Conservation (phyloP, 73 alveolate genomes). For the Halteria grandinella region DNA sequence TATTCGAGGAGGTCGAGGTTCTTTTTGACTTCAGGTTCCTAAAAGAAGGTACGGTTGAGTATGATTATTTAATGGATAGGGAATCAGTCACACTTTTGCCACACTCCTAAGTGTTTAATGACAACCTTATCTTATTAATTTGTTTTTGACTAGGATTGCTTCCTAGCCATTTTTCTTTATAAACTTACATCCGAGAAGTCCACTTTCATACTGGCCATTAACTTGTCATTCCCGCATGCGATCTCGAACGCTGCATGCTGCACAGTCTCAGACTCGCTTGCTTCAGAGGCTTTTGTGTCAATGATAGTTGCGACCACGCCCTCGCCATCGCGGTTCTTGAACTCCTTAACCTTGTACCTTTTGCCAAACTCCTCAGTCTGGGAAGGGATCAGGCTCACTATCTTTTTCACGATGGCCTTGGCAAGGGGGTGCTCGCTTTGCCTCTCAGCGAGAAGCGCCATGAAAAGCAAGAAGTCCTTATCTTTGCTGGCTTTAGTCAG, state of each 20-base stretch:
- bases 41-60: too few species aligned
- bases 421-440: constrained; percentile 81
- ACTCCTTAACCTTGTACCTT: constrained; percentile 32
- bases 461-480: constrained; percentile 33
- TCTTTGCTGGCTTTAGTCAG: constrained; percentile 34
- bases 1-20: constrained; percentile 50
- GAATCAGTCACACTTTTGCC: too few species aligned
- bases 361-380: not conserved
- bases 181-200: not conserved
- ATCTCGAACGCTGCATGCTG: constrained; percentile 34
- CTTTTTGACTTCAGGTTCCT: constrained; percentile 7
- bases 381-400: constrained; percentile 8
- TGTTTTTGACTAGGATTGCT: too few species aligned
- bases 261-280: too few species aligned
- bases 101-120: too few species aligned
- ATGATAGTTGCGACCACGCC: constrained; percentile 61
- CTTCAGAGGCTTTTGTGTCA: not conserved
- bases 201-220: constrained; percentile 30
- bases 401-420: constrained; percentile 57
- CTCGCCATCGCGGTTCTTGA: constrained; percentile 75
- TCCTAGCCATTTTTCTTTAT: too few species aligned
- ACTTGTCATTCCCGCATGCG: constrained; percentile 61
- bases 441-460: constrained; percentile 48
- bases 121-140: too few species aligned
- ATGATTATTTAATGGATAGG: too few species aligned